These are phyloP conservation scores for Didymellaceae sp. DNA, from an alignment of 2,329 filamentous ascomycete species.

Conservation along the genomic window DNA sequence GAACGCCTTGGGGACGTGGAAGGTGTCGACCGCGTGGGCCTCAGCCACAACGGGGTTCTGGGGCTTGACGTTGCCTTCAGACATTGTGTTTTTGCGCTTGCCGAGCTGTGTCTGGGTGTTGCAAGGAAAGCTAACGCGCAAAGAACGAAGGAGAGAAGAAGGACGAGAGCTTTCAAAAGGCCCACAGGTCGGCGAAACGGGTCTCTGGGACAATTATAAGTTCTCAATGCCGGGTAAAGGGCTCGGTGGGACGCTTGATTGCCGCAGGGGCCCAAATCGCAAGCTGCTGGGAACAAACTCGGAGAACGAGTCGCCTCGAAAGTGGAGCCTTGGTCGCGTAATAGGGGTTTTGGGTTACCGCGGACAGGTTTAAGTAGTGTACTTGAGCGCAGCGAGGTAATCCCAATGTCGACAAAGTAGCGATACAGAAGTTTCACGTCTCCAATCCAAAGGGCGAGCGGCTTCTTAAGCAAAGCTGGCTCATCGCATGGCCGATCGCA, in stretches of 20 bases:
- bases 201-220: slow-evolving; percentile 29
- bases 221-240: slow-evolving; percentile 48
- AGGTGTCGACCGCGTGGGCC: slow-evolving; percentile 79
- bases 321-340: slow-evolving; percentile 30
- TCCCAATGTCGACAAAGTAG: not conserved
- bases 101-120: not conserved
- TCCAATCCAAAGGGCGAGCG: slow-evolving; percentile 24
- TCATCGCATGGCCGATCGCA: slow-evolving; percentile 14
- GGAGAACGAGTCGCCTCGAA: slow-evolving; percentile 34
- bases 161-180: slow-evolving; percentile 5
- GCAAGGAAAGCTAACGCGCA: slow-evolving; percentile 2
- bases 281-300: slow-evolving; percentile 31
- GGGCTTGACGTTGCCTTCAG: slow-evolving; percentile 53
- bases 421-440: not conserved
- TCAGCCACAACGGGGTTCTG: slow-evolving; percentile 67
- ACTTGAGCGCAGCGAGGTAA: slow-evolving; percentile 2
- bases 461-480: slow-evolving; percentile 26
- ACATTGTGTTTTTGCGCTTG: slow-evolving; percentile 45
- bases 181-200: slow-evolving; percentile 12
- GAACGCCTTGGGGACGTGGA: slow-evolving; percentile 62
- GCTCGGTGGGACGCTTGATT: slow-evolving; percentile 40
- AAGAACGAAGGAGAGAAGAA: slow-evolving; percentile 6
- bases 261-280: slow-evolving; percentile 36
- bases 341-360: slow-evolving; percentile 10
- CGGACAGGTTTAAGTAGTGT: slow-evolving; percentile 2